phyloP scores from a whole-genome alignment of 2,329 filamentous ascomycete species.

The Colletotrichum orbiculare region DNA sequence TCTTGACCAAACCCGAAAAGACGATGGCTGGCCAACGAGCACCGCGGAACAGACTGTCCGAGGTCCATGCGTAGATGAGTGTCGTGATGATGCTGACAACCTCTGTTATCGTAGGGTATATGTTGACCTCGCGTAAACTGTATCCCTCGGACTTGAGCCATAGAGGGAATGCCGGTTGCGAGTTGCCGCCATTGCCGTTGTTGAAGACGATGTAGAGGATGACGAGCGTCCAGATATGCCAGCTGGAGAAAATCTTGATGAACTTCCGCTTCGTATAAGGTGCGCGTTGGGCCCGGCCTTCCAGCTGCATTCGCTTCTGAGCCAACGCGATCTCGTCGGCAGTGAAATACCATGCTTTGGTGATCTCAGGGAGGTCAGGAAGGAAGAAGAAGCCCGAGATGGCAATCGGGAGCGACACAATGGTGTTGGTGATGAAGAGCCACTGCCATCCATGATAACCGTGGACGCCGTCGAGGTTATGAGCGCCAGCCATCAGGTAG shows the following conservation, averaged over 20 bases:
- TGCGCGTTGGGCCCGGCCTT: conserved; percentile 55
- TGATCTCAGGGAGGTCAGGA: conserved; percentile 57
- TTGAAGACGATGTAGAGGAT: conserved; percentile 57
- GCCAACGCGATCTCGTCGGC: conserved; percentile 42
- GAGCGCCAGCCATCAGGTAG: conserved; percentile 65
- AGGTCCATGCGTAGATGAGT: conserved; percentile 29
- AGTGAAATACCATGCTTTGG: conserved; percentile 46
- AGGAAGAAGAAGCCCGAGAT: conserved; percentile 62
- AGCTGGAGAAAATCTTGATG: conserved; percentile 67
- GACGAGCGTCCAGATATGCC: conserved; percentile 52
- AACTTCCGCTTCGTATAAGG: conserved; percentile 60
- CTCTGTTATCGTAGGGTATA: conserved; percentile 46
- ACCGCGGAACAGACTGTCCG: conserved; percentile 20
- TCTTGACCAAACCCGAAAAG: conserved; percentile 24
- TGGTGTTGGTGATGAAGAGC: conserved; percentile 68
- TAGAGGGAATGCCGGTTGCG: conserved; percentile 48
- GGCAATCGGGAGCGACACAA: conserved; percentile 64
- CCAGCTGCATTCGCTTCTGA: conserved; percentile 47
- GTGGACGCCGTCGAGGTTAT: conserved; percentile 60
- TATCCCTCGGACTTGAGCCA: conserved; percentile 55
- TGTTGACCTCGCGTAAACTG: conserved; percentile 62
- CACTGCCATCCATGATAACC: conserved; percentile 65
- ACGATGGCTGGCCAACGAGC: conserved; percentile 61
- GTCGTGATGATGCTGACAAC: conserved; percentile 29
- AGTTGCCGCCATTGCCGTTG: conserved; percentile 55